Evolutionary conservation across 1,284 basidiomycete genomes (phyloP).

Genomic region (Trametes hirsuta): DNA sequence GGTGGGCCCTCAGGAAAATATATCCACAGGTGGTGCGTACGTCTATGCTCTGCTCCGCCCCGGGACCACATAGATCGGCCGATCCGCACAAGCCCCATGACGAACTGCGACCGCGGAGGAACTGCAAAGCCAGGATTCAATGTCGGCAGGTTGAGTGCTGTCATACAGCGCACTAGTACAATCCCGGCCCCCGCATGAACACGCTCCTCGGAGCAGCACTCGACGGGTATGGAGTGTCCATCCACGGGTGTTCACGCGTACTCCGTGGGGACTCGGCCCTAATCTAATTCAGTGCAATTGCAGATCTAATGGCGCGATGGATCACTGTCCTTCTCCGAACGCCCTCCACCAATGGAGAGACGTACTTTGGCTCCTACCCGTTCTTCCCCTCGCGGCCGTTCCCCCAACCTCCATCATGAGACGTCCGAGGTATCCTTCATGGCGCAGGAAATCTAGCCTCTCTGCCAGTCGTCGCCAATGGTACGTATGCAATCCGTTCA

Average conservation of each 20-base stretch:
- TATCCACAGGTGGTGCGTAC: conserved; percentile 3
- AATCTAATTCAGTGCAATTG: not conserved
- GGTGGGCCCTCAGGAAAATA: not conserved
- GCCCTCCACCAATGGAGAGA: too few relatives aligned
- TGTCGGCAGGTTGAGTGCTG: not conserved
- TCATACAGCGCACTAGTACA: not conserved
- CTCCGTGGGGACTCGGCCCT: not conserved
- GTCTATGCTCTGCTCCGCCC: not conserved
- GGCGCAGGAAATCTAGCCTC: not conserved
- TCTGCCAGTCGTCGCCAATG: not conserved
- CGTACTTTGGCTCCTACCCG: too few relatives aligned
- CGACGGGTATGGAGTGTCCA: not conserved
- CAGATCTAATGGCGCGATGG: not conserved
- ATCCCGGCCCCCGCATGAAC: not conserved
- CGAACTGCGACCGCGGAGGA: conserved; percentile 4
- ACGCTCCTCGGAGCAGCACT: not conserved
- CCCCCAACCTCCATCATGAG: too few relatives aligned
- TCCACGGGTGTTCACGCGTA: not conserved
- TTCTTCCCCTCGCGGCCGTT: too few relatives aligned
- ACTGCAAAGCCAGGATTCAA: not conserved
- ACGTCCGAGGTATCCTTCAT: too few relatives aligned
- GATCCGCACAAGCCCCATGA: conserved; percentile 18
- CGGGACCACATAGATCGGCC: not conserved
- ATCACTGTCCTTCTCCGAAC: not conserved
- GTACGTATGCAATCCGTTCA: not conserved